phyloP scores from a whole-genome alignment of 2,329 filamentous ascomycete species.

The Hypoxylon sp. region DNA sequence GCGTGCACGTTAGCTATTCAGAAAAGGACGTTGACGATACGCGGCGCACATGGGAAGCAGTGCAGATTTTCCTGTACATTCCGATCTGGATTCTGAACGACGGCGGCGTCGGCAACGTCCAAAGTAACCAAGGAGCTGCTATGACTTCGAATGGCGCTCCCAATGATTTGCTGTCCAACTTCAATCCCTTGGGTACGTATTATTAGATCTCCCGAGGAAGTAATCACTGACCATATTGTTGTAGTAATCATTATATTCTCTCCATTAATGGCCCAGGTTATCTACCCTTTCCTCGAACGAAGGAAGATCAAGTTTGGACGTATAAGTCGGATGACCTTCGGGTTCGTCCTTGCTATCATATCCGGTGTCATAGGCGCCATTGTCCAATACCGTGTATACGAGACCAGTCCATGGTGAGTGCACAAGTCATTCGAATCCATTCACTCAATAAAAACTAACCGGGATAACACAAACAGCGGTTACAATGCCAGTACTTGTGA shows the following conservation, averaged over 20 bases:
- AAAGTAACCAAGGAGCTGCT: slow-evolving; percentile 56
- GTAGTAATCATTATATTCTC: slow-evolving; percentile 68
- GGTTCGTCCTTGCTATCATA: slow-evolving; percentile 64
- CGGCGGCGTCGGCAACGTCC: slow-evolving; percentile 55
- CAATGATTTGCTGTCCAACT: slow-evolving; percentile 72
- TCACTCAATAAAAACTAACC: not conserved
- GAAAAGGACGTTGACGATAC: slow-evolving; percentile 77
- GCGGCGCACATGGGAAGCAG: slow-evolving; percentile 62
- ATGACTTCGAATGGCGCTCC: slow-evolving; percentile 64
- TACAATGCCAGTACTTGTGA: slow-evolving; percentile 59
- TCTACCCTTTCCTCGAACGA: slow-evolving; percentile 71
- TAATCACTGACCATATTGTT: not conserved
- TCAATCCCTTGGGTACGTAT: slow-evolving; percentile 63
- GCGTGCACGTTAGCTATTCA: slow-evolving; percentile 69
- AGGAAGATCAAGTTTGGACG: slow-evolving; percentile 68
- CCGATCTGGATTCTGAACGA: slow-evolving; percentile 58
- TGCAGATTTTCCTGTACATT: slow-evolving; percentile 59
- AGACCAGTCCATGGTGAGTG: slow-evolving; percentile 62
- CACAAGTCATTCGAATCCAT: not conserved
- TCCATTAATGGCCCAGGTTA: slow-evolving; percentile 63
- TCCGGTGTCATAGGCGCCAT: slow-evolving; percentile 69
- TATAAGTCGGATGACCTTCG: slow-evolving; percentile 68
- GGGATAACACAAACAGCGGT: slow-evolving; percentile 49
- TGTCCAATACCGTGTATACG: slow-evolving; percentile 71
- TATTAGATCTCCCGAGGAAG: not conserved